phyloP scores from a whole-genome alignment of 2,329 filamentous ascomycete genomes.

The Talaromyces sp. region DNA sequence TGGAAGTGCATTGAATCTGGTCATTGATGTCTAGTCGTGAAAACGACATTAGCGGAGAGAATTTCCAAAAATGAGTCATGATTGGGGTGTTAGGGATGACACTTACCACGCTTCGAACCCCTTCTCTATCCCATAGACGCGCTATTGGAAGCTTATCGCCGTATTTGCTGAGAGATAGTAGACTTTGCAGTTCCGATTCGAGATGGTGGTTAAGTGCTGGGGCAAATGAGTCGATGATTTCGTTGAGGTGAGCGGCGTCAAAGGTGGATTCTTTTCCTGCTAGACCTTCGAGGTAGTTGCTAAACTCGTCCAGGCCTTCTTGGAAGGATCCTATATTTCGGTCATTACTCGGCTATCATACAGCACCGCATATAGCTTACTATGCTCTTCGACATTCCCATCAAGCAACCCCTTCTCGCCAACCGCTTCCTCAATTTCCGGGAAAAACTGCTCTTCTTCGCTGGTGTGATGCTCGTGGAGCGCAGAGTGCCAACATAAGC shows the following conservation, averaged over 20 bases:
- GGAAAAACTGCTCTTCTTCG: slow-evolving; percentile 38
- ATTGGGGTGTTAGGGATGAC: neutral
- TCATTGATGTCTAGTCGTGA: slow-evolving; percentile 13
- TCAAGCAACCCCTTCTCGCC: slow-evolving; percentile 31
- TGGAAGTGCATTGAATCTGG: slow-evolving; percentile 12
- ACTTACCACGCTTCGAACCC: slow-evolving; percentile 16
- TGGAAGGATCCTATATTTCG: slow-evolving; percentile 7
- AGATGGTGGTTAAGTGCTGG: slow-evolving; percentile 14
- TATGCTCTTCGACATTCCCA: slow-evolving; percentile 36
- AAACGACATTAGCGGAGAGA: neutral
- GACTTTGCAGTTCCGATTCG: slow-evolving; percentile 2
- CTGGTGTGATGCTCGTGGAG: slow-evolving; percentile 39
- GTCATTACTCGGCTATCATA: neutral
- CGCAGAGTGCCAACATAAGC: slow-evolving; percentile 35
- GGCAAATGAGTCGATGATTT: slow-evolving; percentile 14
- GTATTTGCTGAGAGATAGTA: slow-evolving; percentile 9
- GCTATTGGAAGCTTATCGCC: slow-evolving; percentile 11
- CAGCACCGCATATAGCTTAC: slow-evolving; percentile 20
- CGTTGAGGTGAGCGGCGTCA: slow-evolving; percentile 13
- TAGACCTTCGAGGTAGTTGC: slow-evolving; percentile 9
- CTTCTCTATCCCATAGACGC: slow-evolving; percentile 11
- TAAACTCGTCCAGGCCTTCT: neutral
- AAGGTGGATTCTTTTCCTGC: slow-evolving; percentile 6
- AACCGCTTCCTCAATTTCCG: slow-evolving; percentile 33
- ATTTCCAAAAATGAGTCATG: neutral